Evolutionary conservation across 2,329 filamentous ascomycete genomes (phyloP).

Genomic region (Stagonosporopsis cucurbitacearum): DNA sequence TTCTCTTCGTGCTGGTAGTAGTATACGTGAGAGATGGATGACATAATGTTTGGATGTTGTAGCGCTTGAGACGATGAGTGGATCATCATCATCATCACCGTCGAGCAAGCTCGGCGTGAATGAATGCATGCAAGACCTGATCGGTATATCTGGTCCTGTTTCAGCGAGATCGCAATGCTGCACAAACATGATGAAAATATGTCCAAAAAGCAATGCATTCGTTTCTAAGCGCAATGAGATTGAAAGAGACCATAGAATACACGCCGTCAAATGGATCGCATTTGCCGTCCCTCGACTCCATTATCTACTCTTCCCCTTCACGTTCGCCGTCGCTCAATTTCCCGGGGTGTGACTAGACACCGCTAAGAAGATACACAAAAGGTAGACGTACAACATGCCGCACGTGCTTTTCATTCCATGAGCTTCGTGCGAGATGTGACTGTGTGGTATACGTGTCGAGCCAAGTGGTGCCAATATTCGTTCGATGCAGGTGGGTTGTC

Average conservation of each 20-base stretch:
- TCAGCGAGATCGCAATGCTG: not conserved
- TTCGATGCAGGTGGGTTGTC: conserved; percentile 41
- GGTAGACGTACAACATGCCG: conserved; percentile 46
- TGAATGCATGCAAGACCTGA: no score
- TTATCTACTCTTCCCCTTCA: conserved; percentile 39
- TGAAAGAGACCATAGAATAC: conserved; percentile 45
- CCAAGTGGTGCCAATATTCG: conserved; percentile 26
- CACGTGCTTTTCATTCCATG: conserved; percentile 24
- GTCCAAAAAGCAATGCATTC: conserved; percentile 38
- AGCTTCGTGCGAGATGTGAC: conserved; percentile 38
- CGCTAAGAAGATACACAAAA: conserved; percentile 42
- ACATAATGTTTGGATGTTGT: no score
- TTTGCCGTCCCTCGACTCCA: conserved; percentile 40
- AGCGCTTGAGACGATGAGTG: no score
- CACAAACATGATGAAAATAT: not conserved
- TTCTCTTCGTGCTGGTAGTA: not conserved
- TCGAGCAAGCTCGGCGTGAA: no score
- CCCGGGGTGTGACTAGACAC: conserved; percentile 13
- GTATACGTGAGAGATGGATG: no score
- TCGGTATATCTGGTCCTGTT: not conserved
- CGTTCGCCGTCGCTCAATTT: conserved; percentile 11
- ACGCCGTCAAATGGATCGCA: conserved; percentile 45
- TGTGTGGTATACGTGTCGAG: conserved; percentile 29
- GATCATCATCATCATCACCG: no score
- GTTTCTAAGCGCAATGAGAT: conserved; percentile 43